Evolutionary conservation across 169 alveolate genomes (phyloP), one percentile per base, ranked within the genome.

Genomic region (Prorocentrum cordatum): DNA sequence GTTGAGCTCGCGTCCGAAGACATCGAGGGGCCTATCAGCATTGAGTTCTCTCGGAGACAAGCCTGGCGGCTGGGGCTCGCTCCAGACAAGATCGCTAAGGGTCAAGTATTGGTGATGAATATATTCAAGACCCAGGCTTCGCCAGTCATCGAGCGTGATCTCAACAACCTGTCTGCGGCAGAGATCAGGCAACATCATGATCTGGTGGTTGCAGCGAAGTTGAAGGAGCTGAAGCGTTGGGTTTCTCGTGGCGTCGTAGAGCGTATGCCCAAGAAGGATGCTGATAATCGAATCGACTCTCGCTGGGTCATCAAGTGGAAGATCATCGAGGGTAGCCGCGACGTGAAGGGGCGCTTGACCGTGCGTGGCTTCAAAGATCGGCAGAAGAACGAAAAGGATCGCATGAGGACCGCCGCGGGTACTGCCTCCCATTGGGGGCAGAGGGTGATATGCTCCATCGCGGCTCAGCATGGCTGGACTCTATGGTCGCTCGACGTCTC

Each of bases 281-380:
- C 54, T 9, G n/a, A 16, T 16, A 42, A 42, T 16, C 9, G 54
- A 42, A 16, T 79, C 29, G 24, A 39, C 26, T 35, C 66, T 1
- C 14, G 26, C 0, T 79, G 89, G 89, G 89, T 79, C 4, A 3
- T 79, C 26, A 79, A 79, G 45, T 79, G 89, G 89, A 79, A 79
- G 26, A 4, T 26, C 0, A 61, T 79, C 9, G 26, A 12, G 24
- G 47, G 47, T 9, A 2, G 33, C 2, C 27, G 29, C 18, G 20
- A 66, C 29, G 7, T 66, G 1, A 66, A 66, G 75, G 47, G 47
- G 7, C 10, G 75, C 24, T 27, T 66, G 75, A 36, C 32, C 7
- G 75, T 66, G 3, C 75, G 32, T 6, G 75, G 75, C 9, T 66
- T 66, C 1, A 31, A 33, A 27, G 75, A 66, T 32, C 7, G 7